A percentile compares a stretch with the other conserved stretches of the same genome.
Evolutionary conservation across 2,329 filamentous ascomycete species (phyloP).

Genomic region (Seiridium cupressi): DNA sequence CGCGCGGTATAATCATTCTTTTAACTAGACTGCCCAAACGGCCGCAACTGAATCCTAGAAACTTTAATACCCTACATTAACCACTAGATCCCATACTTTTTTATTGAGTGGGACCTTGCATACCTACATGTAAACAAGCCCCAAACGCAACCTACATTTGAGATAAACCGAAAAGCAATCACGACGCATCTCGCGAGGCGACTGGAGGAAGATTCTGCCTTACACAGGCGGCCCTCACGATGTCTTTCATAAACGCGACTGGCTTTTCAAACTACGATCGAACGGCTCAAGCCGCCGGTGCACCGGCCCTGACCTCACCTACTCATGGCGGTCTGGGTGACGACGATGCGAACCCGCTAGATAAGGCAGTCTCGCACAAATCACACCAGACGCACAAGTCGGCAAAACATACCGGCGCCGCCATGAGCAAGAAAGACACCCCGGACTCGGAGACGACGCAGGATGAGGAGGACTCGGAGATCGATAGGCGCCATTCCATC

Average conservation of each 20-base stretch:
- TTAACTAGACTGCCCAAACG: not conserved
- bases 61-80: too few relatives aligned
- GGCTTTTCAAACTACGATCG: conserved; percentile 48
- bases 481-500: conserved; percentile 48
- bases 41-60: not conserved
- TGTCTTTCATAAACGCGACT: conserved; percentile 40
- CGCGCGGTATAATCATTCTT: too few relatives aligned
- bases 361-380: not conserved
- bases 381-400: conserved; percentile 25
- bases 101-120: not conserved
- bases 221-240: conserved; percentile 16
- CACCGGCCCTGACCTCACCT: conserved; percentile 9
- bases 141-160: too few relatives aligned
- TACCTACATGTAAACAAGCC: too few relatives aligned
- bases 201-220: too few relatives aligned
- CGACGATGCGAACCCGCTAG: conserved; percentile 21
- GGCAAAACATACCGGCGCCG: conserved; percentile 30
- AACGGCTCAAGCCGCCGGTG: conserved; percentile 36
- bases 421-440: conserved; percentile 29
- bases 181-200: too few relatives aligned
- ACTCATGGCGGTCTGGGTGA: conserved; percentile 7
- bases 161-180: too few relatives aligned
- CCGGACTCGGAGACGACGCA: conserved; percentile 28
- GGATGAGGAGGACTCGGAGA: conserved; percentile 40
- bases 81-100: not conserved